Conservation (phyloP, 768 basidiomycete genomes). For the Pholiota microspora region DNA sequence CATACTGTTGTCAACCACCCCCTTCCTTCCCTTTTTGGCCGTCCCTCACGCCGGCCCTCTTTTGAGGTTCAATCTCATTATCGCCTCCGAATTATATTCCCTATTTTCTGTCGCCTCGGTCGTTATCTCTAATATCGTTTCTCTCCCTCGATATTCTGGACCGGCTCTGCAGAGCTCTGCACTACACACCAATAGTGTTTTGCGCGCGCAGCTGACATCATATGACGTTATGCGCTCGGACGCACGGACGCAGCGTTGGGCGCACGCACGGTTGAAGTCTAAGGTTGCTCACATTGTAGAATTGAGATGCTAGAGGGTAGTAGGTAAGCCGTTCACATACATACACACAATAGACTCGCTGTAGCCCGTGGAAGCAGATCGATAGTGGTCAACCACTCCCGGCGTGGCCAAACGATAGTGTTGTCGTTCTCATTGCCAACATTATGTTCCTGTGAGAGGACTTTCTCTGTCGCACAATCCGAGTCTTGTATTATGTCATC, state of each 20-base stretch:
- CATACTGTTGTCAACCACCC: slow-evolving; percentile 1
- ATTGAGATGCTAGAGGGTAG: not conserved
- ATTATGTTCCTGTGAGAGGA: no score
- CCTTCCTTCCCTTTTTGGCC: not conserved
- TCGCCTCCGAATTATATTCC: not conserved
- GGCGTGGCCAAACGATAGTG: no score
- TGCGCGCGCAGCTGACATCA: not conserved
- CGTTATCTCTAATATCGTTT: not conserved
- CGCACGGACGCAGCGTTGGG: not conserved
- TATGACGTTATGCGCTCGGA: not conserved
- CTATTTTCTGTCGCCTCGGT: not conserved
- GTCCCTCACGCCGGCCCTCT: not conserved
- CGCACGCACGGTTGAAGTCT: not conserved
- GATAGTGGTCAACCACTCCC: no score
- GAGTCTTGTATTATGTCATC: not conserved
- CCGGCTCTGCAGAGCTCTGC: not conserved
- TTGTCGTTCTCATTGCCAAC: no score
- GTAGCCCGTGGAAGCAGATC: no score
- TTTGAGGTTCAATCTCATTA: not conserved
- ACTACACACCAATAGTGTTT: not conserved
- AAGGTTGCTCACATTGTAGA: not conserved
- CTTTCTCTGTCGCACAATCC: not conserved
- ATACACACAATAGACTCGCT: no score
- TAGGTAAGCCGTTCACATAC: no score
- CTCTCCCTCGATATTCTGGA: not conserved